Percentiles rank a stretch among this genome's conserved stretches.
Evolutionary conservation across 2,329 filamentous ascomycete genomes (phyloP).

Genomic region (Aspergillus sp.): DNA sequence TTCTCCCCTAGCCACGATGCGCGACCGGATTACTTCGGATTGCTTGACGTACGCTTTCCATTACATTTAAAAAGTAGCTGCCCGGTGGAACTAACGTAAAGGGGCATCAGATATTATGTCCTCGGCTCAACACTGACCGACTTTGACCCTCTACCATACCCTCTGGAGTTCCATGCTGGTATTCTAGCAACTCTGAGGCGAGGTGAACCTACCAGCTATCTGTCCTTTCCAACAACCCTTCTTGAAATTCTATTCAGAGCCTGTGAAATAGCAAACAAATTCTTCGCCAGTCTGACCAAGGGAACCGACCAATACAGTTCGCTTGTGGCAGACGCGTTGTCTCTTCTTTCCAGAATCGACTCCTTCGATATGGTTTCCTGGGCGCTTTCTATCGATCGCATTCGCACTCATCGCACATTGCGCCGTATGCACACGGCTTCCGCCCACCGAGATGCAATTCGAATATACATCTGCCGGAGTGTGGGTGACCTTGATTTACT

Average conservation of each 20-base stretch:
- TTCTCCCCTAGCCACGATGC: background rate
- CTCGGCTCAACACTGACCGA: background rate
- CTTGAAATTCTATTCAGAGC: background rate
- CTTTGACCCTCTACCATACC: background rate
- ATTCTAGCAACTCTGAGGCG: background rate
- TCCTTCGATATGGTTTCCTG: background rate
- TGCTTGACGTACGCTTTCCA: background rate
- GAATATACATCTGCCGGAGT: background rate
- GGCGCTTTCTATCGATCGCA: background rate
- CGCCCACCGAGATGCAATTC: background rate
- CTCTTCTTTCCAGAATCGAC: background rate
- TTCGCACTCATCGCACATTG: background rate
- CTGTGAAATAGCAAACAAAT: background rate
- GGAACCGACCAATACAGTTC: background rate
- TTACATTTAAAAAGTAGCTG: background rate
- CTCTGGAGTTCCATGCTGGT: background rate
- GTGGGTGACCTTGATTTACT: background rate
- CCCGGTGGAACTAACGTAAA: too few species aligned
- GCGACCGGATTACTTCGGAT: background rate
- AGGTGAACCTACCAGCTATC: background rate
- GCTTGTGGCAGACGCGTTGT: background rate
- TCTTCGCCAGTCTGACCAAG: background rate
- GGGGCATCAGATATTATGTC: background rate
- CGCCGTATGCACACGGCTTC: background rate
- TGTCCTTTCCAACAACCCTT: background rate